Evolutionary conservation across 176 grass and related monocot genomes (phyloP).

Genomic region (Rhynchospora pubera): DNA sequence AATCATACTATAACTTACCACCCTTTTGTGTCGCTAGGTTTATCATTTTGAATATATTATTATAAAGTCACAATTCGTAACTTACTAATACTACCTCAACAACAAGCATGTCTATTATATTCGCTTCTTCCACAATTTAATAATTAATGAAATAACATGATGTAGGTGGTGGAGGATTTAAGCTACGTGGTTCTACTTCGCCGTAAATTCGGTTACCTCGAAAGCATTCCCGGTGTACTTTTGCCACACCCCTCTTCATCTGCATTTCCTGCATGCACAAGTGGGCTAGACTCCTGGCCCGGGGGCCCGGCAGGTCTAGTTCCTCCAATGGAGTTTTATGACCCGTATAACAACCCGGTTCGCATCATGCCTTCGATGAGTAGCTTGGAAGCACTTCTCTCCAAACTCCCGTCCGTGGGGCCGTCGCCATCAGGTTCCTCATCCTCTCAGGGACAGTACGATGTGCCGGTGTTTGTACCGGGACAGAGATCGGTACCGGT

Average conservation of each 20-base stretch:
- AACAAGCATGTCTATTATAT: neutral
- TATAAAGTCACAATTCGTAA: neutral
- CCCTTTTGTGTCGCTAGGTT: neutral
- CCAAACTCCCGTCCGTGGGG: constrained; percentile 84
- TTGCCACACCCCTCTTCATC: constrained; percentile 84
- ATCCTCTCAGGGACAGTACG: neutral
- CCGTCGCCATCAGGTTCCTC: constrained; percentile 12
- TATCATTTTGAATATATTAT: neutral
- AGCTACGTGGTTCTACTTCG: constrained; percentile 83
- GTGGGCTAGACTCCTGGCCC: constrained; percentile 17
- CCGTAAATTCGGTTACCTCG: constrained; percentile 85
- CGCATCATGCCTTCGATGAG: constrained; percentile 95
- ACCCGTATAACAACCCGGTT: constrained; percentile 40
- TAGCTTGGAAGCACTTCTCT: constrained; percentile 93
- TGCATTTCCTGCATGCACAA: constrained; percentile 33
- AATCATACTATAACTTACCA: neutral
- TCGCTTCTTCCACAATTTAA: neutral
- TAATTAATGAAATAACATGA: neutral
- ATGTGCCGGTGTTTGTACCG: neutral
- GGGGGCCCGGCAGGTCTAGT: constrained; percentile 6
- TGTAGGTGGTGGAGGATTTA: constrained; percentile 69
- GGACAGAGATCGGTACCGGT: neutral
- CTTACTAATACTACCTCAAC: neutral
- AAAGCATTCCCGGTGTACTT: constrained; percentile 92
- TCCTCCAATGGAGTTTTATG: constrained; percentile 50